Base-by-base conservation (phyloP, 2,329 filamentous ascomycete genomes). In the Venturia asperata region DNA sequence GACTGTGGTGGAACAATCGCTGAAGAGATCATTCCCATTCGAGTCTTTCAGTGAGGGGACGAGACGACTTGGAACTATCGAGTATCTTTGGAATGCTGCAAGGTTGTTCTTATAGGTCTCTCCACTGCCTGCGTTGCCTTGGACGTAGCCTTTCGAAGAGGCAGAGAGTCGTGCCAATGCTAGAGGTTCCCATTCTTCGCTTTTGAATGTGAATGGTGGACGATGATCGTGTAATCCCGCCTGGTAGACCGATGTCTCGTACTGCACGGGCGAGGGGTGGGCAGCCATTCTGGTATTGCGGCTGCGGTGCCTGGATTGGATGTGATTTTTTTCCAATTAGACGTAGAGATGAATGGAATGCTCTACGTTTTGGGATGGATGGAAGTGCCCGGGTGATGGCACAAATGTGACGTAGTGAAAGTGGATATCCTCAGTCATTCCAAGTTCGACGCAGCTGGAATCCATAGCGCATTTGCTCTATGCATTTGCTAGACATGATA, bases 21-120 rank as follows among this genome's bases (percentile, higher is more conserved):
- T 78, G 3, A 64, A 21, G 52, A 70, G 63, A 27, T 34, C 17
- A 34, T 34, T 62, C 17, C 41, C 27, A 3, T 73, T 66, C 10
- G 34, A 27, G 62, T 77, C 74, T 34, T 73, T 71, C 0, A 78
- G 71, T 1, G 39, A 34, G 61, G 77, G 74, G 34, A 74, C 71
- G 1, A 78, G 71, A 75, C 78, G 77, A 68, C 70, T 73, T 41
- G 76, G 76, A 1, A 73, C 72, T 10, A 78, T 70, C 2, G 75
- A 70, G 67, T 77, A 78, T 15, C 70, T 71, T 30, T 75, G 72
- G 63, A 78, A 78, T 1, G 76, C 76, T 3, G 72, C 73, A 11
- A 73, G 63, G 61, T 78, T 78, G 15, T 73, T 72, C 0, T 69
- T 62, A 64, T 76, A 69, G 5, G 76, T 78, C 24, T 70, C 71